Base-by-base conservation (phyloP, 768 basidiomycete species). In the Tulasnella sp. region DNA sequence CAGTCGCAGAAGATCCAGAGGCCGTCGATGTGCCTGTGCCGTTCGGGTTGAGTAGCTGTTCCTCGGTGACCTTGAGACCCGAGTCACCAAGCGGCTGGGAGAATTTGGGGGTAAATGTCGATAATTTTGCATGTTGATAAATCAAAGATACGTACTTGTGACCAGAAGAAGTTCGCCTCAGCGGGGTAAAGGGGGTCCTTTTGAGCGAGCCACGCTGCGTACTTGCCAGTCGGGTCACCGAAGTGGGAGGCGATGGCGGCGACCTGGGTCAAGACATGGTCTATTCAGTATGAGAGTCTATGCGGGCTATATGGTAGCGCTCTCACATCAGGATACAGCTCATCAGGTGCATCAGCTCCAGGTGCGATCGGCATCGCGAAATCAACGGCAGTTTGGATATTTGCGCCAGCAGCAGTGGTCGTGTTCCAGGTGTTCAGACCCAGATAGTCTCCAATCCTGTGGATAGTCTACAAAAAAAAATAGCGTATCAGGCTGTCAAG, bases 301-400 rank as follows among this genome's bases (percentile, higher is more conserved):
- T 10, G 5, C 19, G 8, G 45, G 45, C 45, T 54, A 27, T n/a
- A n/a, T n/a, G n/a, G 48, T 15, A 53, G 15, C 8, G 5, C 17
- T 5, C 23, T 55, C 15, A 58, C 54, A 42, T 56, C 54, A 27
- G 58, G 58, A 47, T 49, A 59, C 3, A 59, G 30, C 23, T 59
- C 58, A 19, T n/a, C n/a, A 10, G 58, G 48, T 21, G 15, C 45
- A 27, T 63, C 61, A 34, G n/a, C 27, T 21, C 58, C 58, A n/a
- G 61, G 45, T 21, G 51, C 29, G 24, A 24, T 38, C n/a, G 62
- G 51, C 65, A 70, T 72, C 10, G 71, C 65, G 30, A 55, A 68
- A 51, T 72, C 67, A n/a, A 66, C 43, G 11, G 70, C 70, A 24
- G 56, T 63, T 21, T 70, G 56, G 51, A 71, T 66, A 4, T 64